Conservation (phyloP, 805 yeast genomes). For the Candida pseudofarinosa region DNA sequence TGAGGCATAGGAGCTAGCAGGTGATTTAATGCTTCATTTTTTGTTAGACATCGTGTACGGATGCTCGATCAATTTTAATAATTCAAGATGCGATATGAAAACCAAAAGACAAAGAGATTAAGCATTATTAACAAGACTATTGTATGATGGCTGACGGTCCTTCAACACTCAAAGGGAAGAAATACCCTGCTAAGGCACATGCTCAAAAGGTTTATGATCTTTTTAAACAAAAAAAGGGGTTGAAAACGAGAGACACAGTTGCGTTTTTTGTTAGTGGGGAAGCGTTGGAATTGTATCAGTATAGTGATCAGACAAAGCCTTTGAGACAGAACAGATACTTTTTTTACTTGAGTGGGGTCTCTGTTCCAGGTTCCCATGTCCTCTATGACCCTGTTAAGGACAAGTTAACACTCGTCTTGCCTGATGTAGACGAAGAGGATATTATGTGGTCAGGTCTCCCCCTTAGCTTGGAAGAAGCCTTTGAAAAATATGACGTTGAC, state of each 20-base stretch:
- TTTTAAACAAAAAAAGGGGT: slow-evolving; percentile 16
- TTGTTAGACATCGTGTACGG: background rate
- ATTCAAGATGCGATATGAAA: background rate
- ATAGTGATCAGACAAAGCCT: slow-evolving; percentile 74
- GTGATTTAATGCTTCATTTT: too few relatives aligned
- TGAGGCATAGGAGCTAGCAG: too few relatives aligned
- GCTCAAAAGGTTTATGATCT: slow-evolving; percentile 50
- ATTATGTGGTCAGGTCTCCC: slow-evolving; percentile 98
- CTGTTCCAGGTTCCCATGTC: slow-evolving; percentile 72
- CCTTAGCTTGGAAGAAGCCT: slow-evolving; percentile 59
- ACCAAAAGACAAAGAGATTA: too few relatives aligned
- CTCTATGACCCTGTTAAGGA: slow-evolving; percentile 52
- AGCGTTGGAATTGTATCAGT: slow-evolving; percentile 54
- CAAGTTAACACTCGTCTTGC: slow-evolving; percentile 68
- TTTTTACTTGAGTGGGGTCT: slow-evolving; percentile 79
- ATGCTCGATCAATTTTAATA: background rate
- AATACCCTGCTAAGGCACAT: slow-evolving; percentile 84
- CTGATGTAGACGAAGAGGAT: slow-evolving; percentile 81
- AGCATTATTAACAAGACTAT: too few relatives aligned
- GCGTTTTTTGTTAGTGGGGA: slow-evolving; percentile 62
- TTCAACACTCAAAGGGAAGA: slow-evolving; percentile 26
- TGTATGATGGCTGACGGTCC: slow-evolving; percentile 10
- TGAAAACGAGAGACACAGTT: slow-evolving; percentile 18
- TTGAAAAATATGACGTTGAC: slow-evolving; percentile 70
- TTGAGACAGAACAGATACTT: slow-evolving; percentile 91